These are phyloP conservation scores for Fusarium sp. DNA, from an alignment of 2,329 filamentous ascomycete genomes.

Conservation along the genomic window DNA sequence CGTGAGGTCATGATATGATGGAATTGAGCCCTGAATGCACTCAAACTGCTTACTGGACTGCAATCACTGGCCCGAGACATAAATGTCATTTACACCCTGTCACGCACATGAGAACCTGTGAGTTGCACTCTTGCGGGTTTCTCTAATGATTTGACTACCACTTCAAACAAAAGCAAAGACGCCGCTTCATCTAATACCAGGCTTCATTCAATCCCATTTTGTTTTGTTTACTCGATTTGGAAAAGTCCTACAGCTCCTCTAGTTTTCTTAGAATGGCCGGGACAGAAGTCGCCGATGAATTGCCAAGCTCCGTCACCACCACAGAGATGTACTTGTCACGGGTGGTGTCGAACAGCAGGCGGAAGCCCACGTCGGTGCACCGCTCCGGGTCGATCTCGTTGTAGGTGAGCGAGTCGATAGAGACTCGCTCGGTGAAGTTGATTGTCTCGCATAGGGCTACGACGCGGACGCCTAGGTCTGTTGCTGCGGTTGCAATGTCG, in stretches of 20 bases:
- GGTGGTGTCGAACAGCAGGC: slow-evolving; percentile 91
- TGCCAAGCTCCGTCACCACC: slow-evolving; percentile 92
- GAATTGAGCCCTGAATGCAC: neutral
- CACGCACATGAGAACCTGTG: slow-evolving; percentile 3
- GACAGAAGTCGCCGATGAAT: slow-evolving; percentile 86
- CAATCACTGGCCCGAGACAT: neutral
- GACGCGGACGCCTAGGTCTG: slow-evolving; percentile 80
- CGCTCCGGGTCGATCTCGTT: slow-evolving; percentile 89
- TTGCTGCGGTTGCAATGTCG: slow-evolving; percentile 85
- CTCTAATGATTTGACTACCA: slow-evolving; percentile 20
- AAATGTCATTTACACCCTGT: neutral
- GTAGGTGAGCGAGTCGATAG: slow-evolving; percentile 90
- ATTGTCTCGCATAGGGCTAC: slow-evolving; percentile 93
- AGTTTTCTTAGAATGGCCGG: slow-evolving; percentile 70
- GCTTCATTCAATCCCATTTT: slow-evolving; percentile 19
- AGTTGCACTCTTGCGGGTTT: slow-evolving; percentile 18
- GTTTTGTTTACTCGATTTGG: slow-evolving; percentile 21
- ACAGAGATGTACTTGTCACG: slow-evolving; percentile 87
- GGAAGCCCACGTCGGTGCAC: slow-evolving; percentile 66
- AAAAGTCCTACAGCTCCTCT: slow-evolving; percentile 62
- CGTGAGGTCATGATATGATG: slow-evolving; percentile 10
- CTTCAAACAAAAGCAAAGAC: slow-evolving; percentile 10
- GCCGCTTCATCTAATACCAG: slow-evolving; percentile 32
- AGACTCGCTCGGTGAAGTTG: slow-evolving; percentile 89
- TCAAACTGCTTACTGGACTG: neutral